Evolutionary conservation across 2,329 filamentous ascomycete species (phyloP).

Genomic region (Aspergillus arachidicola): DNA sequence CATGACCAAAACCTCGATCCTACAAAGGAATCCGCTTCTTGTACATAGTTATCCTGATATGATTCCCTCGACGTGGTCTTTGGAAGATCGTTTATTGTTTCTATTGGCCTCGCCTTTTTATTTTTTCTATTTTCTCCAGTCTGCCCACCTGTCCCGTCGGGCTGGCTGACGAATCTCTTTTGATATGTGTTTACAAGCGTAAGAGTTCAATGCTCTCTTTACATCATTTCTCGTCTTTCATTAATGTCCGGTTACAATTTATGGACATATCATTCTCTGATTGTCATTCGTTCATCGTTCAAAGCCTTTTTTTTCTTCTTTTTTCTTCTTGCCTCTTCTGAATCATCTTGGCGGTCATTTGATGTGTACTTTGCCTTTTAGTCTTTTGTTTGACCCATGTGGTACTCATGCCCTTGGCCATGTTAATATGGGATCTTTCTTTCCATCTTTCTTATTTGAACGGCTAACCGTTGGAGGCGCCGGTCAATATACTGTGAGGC

Average conservation of each 20-base stretch:
- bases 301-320: slow-evolving; percentile 19
- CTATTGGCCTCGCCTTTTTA: slow-evolving; percentile 9
- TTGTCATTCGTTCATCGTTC: slow-evolving; percentile 28
- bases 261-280: slow-evolving; percentile 27
- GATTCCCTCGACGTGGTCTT: slow-evolving; percentile 26
- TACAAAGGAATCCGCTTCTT: slow-evolving; percentile 16
- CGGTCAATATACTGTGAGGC: slow-evolving; percentile 11
- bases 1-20: slow-evolving; percentile 23
- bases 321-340: slow-evolving; percentile 16
- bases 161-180: slow-evolving; percentile 41
- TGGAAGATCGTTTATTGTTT: slow-evolving; percentile 17
- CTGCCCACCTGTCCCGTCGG: slow-evolving; percentile 19
- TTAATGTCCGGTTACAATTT: slow-evolving; percentile 34
- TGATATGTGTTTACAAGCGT: slow-evolving; percentile 29
- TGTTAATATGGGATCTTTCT: background rate
- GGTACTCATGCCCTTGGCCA: background rate
- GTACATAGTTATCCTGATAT: slow-evolving; percentile 21
- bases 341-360: slow-evolving; percentile 7
- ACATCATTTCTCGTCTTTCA: slow-evolving; percentile 36
- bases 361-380: slow-evolving; percentile 9
- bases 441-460: background rate
- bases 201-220: slow-evolving; percentile 36
- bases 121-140: slow-evolving; percentile 21
- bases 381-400: slow-evolving; percentile 13
- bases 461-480: slow-evolving; percentile 7